Percentiles rank a stretch among this genome's conserved stretches.
phyloP scores from a whole-genome alignment of 2,329 filamentous ascomycete genomes.

The Trichoderma koningii region DNA sequence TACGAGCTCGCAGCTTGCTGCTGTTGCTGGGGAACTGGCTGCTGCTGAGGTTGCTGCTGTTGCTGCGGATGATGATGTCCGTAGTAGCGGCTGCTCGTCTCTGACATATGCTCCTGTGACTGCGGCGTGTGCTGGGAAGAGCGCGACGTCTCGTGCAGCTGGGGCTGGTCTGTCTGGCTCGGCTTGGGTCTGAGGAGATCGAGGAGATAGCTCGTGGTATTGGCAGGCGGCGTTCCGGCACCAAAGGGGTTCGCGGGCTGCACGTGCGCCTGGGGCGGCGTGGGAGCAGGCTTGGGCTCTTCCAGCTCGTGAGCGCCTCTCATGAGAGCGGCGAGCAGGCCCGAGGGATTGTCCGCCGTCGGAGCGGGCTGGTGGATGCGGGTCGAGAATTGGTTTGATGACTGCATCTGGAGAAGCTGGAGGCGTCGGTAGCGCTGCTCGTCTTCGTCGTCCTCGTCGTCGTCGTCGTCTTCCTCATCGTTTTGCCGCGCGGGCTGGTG shows the following conservation, averaged over 20 bases:
- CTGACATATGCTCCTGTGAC: constrained; percentile 40
- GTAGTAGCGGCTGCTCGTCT: constrained; percentile 36
- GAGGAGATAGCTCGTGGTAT: constrained; percentile 83
- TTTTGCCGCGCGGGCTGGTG: constrained; percentile 19
- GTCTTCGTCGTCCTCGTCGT: constrained; percentile 21
- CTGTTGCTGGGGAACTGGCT: constrained; percentile 30
- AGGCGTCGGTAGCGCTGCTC: constrained; percentile 28
- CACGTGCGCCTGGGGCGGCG: constrained; percentile 31
- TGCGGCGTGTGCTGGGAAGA: constrained; percentile 50
- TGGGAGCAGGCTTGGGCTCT: constrained; percentile 37
- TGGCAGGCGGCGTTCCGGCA: constrained; percentile 57
- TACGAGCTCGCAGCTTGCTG: constrained; percentile 32
- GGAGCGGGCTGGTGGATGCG: constrained; percentile 61
- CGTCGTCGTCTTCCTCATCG: constrained; percentile 21
- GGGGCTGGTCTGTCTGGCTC: constrained; percentile 55
- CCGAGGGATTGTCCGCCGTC: constrained; percentile 57
- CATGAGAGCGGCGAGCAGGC: constrained; percentile 62
- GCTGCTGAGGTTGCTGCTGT: constrained; percentile 8
- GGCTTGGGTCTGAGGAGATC: constrained; percentile 78
- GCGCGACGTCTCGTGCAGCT: constrained; percentile 46
- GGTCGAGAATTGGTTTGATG: constrained; percentile 38
- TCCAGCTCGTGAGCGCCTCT: constrained; percentile 57
- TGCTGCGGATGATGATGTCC: constrained; percentile 37
- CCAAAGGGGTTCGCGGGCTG: constrained; percentile 46
- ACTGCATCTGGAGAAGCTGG: constrained; percentile 30